These are phyloP conservation scores for Trypanosoma scelopori DNA, from an alignment of 208 protist genomes.

Conservation along the genomic window DNA sequence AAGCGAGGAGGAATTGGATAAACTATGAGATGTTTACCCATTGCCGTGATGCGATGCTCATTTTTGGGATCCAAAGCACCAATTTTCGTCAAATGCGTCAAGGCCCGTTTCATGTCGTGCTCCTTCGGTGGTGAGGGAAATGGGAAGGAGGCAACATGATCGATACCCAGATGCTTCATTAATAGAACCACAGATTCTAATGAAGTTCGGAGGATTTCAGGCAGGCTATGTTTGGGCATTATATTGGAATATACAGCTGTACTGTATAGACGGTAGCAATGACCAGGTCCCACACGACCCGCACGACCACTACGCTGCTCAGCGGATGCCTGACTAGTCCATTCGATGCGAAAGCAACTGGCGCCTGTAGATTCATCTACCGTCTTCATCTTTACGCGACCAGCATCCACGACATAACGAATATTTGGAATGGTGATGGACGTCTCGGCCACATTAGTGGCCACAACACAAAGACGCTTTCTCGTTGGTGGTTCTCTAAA, in stretches of 20 bases:
- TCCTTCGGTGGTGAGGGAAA: slow-evolving; percentile 82
- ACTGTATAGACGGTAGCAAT: slow-evolving; percentile 98
- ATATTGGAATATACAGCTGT: slow-evolving; percentile 96
- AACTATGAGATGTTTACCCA: slow-evolving; percentile 64
- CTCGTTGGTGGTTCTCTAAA: slow-evolving; percentile 88
- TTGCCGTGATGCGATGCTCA: slow-evolving; percentile 58
- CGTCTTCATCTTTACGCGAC: slow-evolving; percentile 96
- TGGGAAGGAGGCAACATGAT: slow-evolving; percentile 85
- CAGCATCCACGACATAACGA: slow-evolving; percentile 98
- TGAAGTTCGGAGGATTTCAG: slow-evolving; percentile 93
- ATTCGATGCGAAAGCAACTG: slow-evolving; percentile 96
- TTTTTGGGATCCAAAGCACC: slow-evolving; percentile 56
- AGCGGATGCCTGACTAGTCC: slow-evolving; percentile 96
- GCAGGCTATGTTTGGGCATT: slow-evolving; percentile 94
- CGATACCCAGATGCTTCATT: slow-evolving; percentile 91
- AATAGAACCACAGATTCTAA: slow-evolving; percentile 91
- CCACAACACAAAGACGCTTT: slow-evolving; percentile 96
- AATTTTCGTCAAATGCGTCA: slow-evolving; percentile 75
- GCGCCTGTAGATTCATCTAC: slow-evolving; percentile 97
- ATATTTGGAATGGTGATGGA: slow-evolving; percentile 99
- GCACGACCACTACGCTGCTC: slow-evolving; percentile 97
- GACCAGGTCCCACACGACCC: slow-evolving; percentile 94
- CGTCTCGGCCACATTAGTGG: slow-evolving; percentile 99
- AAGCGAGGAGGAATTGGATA: slow-evolving; percentile 88
- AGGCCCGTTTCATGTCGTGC: slow-evolving; percentile 61